Evolutionary conservation across 495 filamentous ascomycete species (phyloP).

Genomic region (Penicillium parvum): DNA sequence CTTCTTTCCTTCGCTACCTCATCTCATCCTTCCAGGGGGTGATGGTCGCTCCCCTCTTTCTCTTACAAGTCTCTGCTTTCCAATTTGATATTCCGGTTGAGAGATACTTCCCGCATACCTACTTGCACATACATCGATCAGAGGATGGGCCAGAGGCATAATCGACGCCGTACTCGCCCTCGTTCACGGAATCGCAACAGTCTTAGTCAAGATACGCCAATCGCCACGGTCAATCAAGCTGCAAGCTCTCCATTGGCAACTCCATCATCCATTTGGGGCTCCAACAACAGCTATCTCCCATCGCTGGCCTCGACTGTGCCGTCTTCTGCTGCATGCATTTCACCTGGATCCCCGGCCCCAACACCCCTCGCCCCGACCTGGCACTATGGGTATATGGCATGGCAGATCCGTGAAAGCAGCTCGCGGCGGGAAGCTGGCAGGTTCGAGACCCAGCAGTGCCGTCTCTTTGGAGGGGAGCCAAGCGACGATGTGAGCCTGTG

Average conservation of each 20-base stretch:
- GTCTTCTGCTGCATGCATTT: conserved; percentile 16
- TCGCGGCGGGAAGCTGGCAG: conserved; percentile 20
- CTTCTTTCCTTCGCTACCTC: conserved; percentile 27
- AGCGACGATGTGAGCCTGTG: conserved; percentile 44
- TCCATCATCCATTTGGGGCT: conserved; percentile 13
- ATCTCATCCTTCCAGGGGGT: conserved; percentile 44
- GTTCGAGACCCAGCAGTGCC: conserved; percentile 37
- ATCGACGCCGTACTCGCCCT: conserved; percentile 44
- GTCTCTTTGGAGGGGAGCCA: conserved; percentile 45
- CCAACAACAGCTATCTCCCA: conserved; percentile 4
- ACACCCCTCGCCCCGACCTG: conserved; percentile 36
- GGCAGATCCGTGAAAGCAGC: conserved; percentile 33
- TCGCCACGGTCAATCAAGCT: not conserved
- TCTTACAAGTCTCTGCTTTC: conserved; percentile 15
- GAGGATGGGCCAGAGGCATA: conserved; percentile 48
- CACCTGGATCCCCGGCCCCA: conserved; percentile 16
- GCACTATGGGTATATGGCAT: conserved; percentile 39
- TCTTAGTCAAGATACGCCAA: conserved; percentile 1
- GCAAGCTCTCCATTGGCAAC: conserved; percentile 7
- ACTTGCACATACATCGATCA: not conserved
- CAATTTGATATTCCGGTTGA: conserved; percentile 6
- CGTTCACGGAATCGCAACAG: conserved; percentile 34
- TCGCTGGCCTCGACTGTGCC: conserved; percentile 6
- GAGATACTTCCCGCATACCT: conserved; percentile 5
- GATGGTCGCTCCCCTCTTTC: conserved; percentile 41